phyloP scores from a whole-genome alignment of 2,329 filamentous ascomycete genomes.

The Beauveria scarabaeidicola region DNA sequence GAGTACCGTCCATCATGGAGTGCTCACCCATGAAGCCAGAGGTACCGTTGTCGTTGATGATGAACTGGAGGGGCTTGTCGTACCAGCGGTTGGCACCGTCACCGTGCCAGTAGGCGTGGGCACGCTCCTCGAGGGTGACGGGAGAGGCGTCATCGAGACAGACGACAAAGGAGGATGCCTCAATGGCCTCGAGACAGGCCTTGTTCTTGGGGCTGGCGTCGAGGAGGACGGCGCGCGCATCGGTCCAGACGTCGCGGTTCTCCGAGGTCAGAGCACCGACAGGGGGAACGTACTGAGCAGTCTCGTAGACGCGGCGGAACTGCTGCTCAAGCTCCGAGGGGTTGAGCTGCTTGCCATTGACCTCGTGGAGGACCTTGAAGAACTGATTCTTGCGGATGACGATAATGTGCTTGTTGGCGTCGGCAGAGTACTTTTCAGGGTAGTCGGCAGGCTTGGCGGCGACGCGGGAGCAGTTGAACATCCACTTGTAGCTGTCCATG shows the following conservation, averaged over 20 bases:
- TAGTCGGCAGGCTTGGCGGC: conserved; percentile 75
- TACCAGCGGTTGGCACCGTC: conserved; percentile 95
- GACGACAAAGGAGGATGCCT: conserved; percentile 82
- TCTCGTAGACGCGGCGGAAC: conserved; percentile 76
- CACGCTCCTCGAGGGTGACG: conserved; percentile 89
- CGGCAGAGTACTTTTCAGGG: conserved; percentile 67
- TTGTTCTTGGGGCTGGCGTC: conserved; percentile 72
- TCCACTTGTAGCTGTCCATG: conserved; percentile 98
- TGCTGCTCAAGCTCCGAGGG: conserved; percentile 83
- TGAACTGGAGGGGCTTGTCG: conserved; percentile 97
- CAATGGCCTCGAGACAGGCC: conserved; percentile 68
- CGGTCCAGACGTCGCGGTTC: conserved; percentile 89
- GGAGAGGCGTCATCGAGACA: conserved; percentile 89
- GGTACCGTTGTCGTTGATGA: conserved; percentile 95
- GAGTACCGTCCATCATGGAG: conserved; percentile 99
- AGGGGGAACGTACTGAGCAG: conserved; percentile 60
- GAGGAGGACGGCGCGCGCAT: conserved; percentile 69
- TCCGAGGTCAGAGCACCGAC: conserved; percentile 83
- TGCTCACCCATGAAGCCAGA: conserved; percentile 98
- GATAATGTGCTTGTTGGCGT: conserved; percentile 78
- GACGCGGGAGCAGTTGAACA: conserved; percentile 93
- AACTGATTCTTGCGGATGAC: conserved; percentile 94
- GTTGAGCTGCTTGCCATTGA: conserved; percentile 78
- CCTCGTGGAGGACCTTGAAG: conserved; percentile 81
- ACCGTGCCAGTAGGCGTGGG: conserved; percentile 96